Evolutionary conservation across 225 moss, liverwort and hornwort genomes (phyloP).

Genomic region (Bryum argenteum): DNA sequence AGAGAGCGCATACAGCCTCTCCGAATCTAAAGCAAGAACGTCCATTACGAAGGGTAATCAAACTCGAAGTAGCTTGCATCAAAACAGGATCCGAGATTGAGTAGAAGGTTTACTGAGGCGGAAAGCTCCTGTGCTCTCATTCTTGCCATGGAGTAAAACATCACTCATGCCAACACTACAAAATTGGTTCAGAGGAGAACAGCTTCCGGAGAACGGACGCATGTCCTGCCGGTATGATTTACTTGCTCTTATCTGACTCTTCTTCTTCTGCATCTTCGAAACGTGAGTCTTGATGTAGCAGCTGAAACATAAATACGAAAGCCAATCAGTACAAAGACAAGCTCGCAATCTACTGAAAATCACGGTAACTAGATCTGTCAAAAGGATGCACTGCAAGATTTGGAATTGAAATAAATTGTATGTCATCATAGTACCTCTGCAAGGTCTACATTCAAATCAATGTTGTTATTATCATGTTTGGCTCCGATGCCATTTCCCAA

Average conservation of each 20-base stretch:
- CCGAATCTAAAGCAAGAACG: conserved; percentile 11
- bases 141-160: conserved; percentile 30
- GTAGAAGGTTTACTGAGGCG: conserved; percentile 12
- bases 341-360: neutral
- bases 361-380: neutral
- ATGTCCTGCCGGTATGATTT: conserved; percentile 4
- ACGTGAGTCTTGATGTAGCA: conserved; percentile 64
- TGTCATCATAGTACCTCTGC: conserved; percentile 44
- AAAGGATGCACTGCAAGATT: neutral
- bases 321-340: conserved; percentile 21
- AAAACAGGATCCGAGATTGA: conserved; percentile 13
- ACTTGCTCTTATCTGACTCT: conserved; percentile 38
- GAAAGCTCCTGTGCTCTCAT: conserved; percentile 28
- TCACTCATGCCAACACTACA: conserved; percentile 25
- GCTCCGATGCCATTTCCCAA: conserved; percentile 69
- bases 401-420: neutral
- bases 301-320: conserved; percentile 38
- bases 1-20: neutral
- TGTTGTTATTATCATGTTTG: conserved; percentile 40
- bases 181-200: conserved; percentile 28
- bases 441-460: conserved; percentile 54
- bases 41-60: conserved; percentile 19
- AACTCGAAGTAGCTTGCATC: conserved; percentile 17
- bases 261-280: conserved; percentile 76
- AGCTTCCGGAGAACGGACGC: conserved; percentile 23